Base-by-base conservation (phyloP, 2,329 filamentous ascomycete genomes). In the Blumeria hordei region DNA sequence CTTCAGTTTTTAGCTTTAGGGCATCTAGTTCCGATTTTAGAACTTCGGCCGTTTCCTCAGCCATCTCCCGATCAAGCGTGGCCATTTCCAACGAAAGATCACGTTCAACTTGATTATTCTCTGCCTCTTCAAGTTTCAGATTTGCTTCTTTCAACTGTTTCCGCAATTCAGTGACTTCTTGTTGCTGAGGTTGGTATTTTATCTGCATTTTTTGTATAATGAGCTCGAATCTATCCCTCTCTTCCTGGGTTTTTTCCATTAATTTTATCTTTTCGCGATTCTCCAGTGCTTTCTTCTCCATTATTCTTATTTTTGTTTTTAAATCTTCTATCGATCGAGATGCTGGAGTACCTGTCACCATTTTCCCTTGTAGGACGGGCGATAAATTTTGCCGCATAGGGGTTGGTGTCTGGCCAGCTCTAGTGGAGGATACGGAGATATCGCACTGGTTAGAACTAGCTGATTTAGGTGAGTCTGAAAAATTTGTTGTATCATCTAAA, bases 11-110 rank as follows among this genome's bases (percentile, higher is more conserved):
- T 56, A 77, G 70, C 63, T 86, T 85, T 54, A 94, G 67, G 1
- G 78, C 75, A 39, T 94, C 85, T 28, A 93, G 71, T 64, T 98
- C 88, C 1, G 77, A 75, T 65, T 88, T 92, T 53, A 83, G 72
- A 16, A 83, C 79, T 60, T 96, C 92, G 0, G 85, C 83, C 45
- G 81, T 87, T 68, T 95, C 90, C 67, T 98, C 88, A 0, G 92
- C 92, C 85, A 96, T 94, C 67, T 98, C 90, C 47, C 86, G 80
- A 65, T 98, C 92, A 32, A 98, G 71, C 0, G 85, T 83, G 6
- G 88, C 87, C 68, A 92, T 77, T 68, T 98, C 92, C 63, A 95
- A 70, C 6, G 84, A 78, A 3, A 81, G 77, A 34, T 96, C 92
- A 66, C 93, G 81, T 60, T 95, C 88, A 7, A 85, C 83, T 64